Evolutionary conservation across 1,284 basidiomycete species (phyloP).

Genomic region (Chalciporus sp.): DNA sequence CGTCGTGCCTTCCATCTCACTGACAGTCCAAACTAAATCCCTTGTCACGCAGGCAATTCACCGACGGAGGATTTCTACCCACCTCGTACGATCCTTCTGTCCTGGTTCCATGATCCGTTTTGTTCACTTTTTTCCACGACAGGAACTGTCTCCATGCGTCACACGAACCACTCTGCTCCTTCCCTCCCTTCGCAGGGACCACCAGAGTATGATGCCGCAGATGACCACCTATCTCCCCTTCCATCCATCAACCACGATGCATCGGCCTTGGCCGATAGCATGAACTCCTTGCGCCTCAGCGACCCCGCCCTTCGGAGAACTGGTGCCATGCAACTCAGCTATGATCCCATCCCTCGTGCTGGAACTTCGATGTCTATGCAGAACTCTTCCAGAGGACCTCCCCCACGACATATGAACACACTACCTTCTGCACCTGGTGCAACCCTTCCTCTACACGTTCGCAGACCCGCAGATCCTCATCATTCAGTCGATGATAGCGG

Average conservation of each 20-base stretch:
- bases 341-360: constrained; percentile 34
- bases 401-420: constrained; percentile 30
- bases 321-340: constrained; percentile 19
- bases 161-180: constrained; percentile 31
- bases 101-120: background rate
- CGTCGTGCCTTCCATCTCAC: constrained; percentile 1
- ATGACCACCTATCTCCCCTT: constrained; percentile 17
- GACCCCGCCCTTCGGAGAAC: constrained; percentile 26
- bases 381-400: constrained; percentile 17
- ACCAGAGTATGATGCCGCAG: constrained; percentile 24
- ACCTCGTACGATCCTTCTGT: constrained; percentile 18
- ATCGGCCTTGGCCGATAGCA: constrained; percentile 27
- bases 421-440: constrained; percentile 20
- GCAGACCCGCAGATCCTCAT: constrained; percentile 19
- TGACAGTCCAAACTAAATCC: constrained; percentile 6
- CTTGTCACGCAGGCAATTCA: constrained; percentile 9
- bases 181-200: constrained; percentile 28
- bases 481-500: constrained; percentile 28
- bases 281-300: constrained; percentile 32
- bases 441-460: constrained; percentile 15
- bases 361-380: constrained; percentile 38
- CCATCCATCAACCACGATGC: constrained; percentile 22
- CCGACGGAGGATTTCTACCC: constrained; percentile 21
- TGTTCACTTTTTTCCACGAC: constrained; percentile 14
- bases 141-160: constrained; percentile 27